Conservation (phyloP, 2,329 filamentous ascomycete species). For the Magnaporthiopsis poae region DNA sequence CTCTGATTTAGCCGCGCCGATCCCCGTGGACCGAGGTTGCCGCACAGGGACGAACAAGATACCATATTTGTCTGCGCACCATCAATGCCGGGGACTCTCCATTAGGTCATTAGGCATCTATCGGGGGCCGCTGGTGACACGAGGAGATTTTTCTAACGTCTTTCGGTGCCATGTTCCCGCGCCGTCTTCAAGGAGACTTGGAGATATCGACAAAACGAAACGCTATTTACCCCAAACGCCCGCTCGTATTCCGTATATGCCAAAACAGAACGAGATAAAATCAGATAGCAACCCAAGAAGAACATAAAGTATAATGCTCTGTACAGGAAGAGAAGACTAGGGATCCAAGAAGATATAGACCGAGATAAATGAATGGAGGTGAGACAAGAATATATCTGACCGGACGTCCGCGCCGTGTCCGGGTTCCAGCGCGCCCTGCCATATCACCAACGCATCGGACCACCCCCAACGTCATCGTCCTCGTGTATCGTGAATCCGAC, state of each 20-base stretch:
- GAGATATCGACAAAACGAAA: too few relatives aligned
- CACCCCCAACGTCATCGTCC: slow-evolving; percentile 10
- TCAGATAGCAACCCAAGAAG: background rate
- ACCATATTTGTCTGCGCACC: background rate
- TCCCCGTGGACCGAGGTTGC: background rate
- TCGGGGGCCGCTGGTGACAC: too few relatives aligned
- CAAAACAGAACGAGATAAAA: background rate
- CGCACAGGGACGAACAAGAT: background rate
- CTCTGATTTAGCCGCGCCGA: background rate
- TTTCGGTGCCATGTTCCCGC: background rate
- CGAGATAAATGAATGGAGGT: background rate
- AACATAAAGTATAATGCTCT: too few relatives aligned
- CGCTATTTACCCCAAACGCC: background rate
- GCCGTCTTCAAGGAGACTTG: too few relatives aligned
- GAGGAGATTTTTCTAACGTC: background rate
- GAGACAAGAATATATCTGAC: too few relatives aligned
- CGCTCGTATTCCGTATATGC: background rate
- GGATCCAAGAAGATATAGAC: background rate
- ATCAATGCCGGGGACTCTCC: background rate
- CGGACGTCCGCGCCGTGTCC: too few relatives aligned
- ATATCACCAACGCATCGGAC: too few relatives aligned
- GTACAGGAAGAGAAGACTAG: background rate
- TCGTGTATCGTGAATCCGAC: slow-evolving; percentile 15
- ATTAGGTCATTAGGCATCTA: background rate
- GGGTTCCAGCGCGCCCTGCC: too few relatives aligned